These are phyloP conservation scores for Boletus hoseneyae DNA, from an alignment of 1,284 basidiomycete genomes.

Conservation along the genomic window DNA sequence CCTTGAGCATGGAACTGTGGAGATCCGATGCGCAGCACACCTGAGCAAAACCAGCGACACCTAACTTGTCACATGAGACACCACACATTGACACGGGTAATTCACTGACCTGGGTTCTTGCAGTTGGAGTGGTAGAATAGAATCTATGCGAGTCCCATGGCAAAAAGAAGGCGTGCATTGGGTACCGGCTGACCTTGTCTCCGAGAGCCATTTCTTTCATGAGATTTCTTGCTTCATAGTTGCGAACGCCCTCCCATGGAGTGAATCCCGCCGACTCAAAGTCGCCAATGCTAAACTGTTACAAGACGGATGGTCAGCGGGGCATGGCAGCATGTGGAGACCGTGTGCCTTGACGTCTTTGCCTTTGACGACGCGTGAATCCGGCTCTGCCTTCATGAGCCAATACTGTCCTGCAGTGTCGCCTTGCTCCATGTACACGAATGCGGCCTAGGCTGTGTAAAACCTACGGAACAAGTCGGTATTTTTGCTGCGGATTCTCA, in stretches of 20 bases:
- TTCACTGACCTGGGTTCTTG: slow-evolving; percentile 71
- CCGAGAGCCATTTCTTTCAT: slow-evolving; percentile 90
- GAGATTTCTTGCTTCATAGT: slow-evolving; percentile 87
- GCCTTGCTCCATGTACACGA: slow-evolving; percentile 6
- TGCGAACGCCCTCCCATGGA: slow-evolving; percentile 90
- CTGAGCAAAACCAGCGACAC: slow-evolving; percentile 82
- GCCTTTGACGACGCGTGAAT: slow-evolving; percentile 83
- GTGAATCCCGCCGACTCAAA: slow-evolving; percentile 75
- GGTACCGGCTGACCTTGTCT: slow-evolving; percentile 58
- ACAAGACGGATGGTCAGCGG: background rate
- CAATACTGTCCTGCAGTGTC: slow-evolving; percentile 44
- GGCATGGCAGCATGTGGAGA: slow-evolving; percentile 6
- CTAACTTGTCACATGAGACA: slow-evolving; percentile 37
- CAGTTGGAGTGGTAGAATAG: slow-evolving; percentile 93
- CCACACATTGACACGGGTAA: background rate
- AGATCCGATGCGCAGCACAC: slow-evolving; percentile 36
- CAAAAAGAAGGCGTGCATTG: slow-evolving; percentile 5
- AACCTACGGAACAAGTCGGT: slow-evolving; percentile 1
- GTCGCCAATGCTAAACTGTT: slow-evolving; percentile 87
- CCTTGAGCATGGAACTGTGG: slow-evolving; percentile 1
- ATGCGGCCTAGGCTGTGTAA: no score
- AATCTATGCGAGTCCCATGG: slow-evolving; percentile 38
- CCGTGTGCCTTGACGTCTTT: slow-evolving; percentile 80
- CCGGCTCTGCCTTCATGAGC: slow-evolving; percentile 92
- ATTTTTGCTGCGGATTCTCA: slow-evolving; percentile 16